Base-by-base conservation (phyloP, 2,329 filamentous ascomycete species). In the Tolypocladium amazonense region DNA sequence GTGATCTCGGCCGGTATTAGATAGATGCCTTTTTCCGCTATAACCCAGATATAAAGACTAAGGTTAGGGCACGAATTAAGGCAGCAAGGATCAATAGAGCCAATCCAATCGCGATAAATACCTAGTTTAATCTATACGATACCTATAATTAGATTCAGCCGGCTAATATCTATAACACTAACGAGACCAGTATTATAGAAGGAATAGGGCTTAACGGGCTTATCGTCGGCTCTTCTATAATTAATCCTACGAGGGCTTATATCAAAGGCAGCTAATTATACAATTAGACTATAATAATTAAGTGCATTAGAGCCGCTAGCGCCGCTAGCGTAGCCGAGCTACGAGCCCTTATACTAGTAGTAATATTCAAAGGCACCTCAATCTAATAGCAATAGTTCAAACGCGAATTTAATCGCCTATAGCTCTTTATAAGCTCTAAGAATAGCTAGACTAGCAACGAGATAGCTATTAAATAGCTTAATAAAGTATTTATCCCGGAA, bases 11-110 rank as follows among this genome's bases (percentile, higher is more conserved):
- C 2, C 5, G 12, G 37, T 14, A 14, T 38, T 38, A 12, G 37
- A 4, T 38, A 38, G 37, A 38, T 12, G 5, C 37, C 6, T 38
- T 38, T 38, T 88, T 87, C 67, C 85, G 85, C 62, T 84, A 2
- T 67, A 89, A 9, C 88, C 88, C 30, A 4, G 8, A 33, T 33
- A 33, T 33, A 33, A 33, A 33, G 30, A 33, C 30, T 33, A 33
- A 33, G 0, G 73, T 43, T 23, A n/a, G 8, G 41, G 41, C 20
- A 43, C 9, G 20, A 20, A 43, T 43, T 12, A n/a, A 43, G 8
- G 3, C 1, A 23, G 8, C 20, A 3, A 11, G n/a, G 41, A n/a
- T 43, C 12, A 43, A 23, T 7, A 12, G 41, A 23, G 20, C 41
- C 3, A 43, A 4, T 23, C 20, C n/a, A 3, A 3, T 7, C 11